Base-by-base conservation (phyloP, 2,329 filamentous ascomycete genomes). In the Aspergillus floridensis region DNA sequence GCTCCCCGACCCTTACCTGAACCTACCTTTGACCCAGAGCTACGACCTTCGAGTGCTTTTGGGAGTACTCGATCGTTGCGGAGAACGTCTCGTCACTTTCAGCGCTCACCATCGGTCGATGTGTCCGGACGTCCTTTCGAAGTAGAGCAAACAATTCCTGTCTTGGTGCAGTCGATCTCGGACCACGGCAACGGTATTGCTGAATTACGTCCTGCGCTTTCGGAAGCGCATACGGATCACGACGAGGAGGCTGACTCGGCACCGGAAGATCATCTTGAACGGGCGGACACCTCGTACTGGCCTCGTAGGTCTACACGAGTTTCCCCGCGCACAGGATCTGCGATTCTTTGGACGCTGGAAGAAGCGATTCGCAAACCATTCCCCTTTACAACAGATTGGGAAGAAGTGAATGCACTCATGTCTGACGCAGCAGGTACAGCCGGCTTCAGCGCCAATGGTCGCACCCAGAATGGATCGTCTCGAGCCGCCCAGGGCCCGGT, bases 371-470 rank as follows among this genome's bases (percentile, higher is more conserved):
- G 93, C 49, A 85, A 88, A 50, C 92, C 93, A 2, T 85, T 92
- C 66, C 81, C 86, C 52, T 96, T 98, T 77, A 96, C 92, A 8
- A 84, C 90, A 24, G 92, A 96, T 76, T 79, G 88, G 67, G 84
- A 88, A 62, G 95, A 99, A 82, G 91, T 96, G 80, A 89, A 91
- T 84, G 91, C 93, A 67, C 86, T 86, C 70, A 98, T 99, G 93
- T 90, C 93, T 68, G 93, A 96, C 75, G 82, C 96, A 68, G 82
- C 86, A 71, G 84, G 86, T 72, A 81, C 74, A 53, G 59, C 72
- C 60, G 72, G 70, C 57, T 65, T 74, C 57, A 68, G 67, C 71
- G 84, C 84, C 66, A 84, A 84, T 72, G 82, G 79, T 61, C 82
- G 83, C 67, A 76, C 79, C 49, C 79, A 79, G 68, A 86, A 86